These are phyloP conservation scores for Calonectria pauciramosa DNA, from an alignment of 2,329 filamentous ascomycete genomes.

Conservation along the genomic window DNA sequence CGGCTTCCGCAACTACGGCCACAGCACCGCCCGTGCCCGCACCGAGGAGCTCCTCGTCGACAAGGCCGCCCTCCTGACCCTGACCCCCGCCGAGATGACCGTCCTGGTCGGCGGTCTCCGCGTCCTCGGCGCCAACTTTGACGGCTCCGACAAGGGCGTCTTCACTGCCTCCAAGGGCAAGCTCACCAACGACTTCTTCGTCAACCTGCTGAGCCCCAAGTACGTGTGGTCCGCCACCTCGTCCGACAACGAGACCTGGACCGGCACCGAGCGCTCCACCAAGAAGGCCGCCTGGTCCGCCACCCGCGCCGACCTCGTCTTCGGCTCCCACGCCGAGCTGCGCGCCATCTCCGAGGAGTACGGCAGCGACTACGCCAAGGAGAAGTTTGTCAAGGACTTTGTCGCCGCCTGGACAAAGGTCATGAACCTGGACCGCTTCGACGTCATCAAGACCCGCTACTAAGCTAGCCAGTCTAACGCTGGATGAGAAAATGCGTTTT, in stretches of 20 bases:
- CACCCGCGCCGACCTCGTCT: conserved; percentile 77
- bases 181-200: conserved; percentile 85
- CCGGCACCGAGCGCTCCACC: conserved; percentile 5
- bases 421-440: conserved; percentile 80
- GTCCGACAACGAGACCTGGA: conserved; percentile 68
- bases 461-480: background rate
- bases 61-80: conserved; percentile 77
- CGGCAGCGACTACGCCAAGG: conserved; percentile 68
- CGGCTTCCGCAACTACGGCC: conserved; percentile 85
- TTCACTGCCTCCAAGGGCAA: conserved; percentile 77
- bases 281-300: conserved; percentile 52
- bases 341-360: conserved; percentile 80
- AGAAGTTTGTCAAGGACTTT: conserved; percentile 80
- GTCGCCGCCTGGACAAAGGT: conserved; percentile 81
- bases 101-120: conserved; percentile 81
- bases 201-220: conserved; percentile 77
- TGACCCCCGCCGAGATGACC: conserved; percentile 79
- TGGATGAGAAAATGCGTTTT: no score
- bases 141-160: conserved; percentile 76
- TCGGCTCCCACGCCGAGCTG: conserved; percentile 81
- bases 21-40: conserved; percentile 70
- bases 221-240: conserved; percentile 70
- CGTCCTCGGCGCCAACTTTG: conserved; percentile 77
- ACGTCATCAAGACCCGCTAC: conserved; percentile 51
- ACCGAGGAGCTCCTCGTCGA: conserved; percentile 81